Evolutionary conservation across 2,329 filamentous ascomycete genomes (phyloP), one percentile per base, ranked within the genome.

Genomic region (Stemphylium beticola): DNA sequence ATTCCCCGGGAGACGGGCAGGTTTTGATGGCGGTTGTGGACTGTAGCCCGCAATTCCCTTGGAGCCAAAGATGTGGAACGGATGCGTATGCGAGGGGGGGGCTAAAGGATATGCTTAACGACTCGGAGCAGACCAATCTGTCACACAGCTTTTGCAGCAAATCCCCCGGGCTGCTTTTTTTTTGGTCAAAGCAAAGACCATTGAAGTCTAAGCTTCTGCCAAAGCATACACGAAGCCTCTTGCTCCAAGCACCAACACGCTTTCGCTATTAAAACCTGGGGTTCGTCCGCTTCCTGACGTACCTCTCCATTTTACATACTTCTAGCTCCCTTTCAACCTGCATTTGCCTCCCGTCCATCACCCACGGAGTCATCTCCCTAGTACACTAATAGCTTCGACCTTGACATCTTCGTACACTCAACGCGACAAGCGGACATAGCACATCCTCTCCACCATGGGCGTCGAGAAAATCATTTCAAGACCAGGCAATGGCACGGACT

Each of bases 391-490:
- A 17, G 26, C 33, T 41, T 24, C 41, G 10, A 37, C 22, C 36
- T 41, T 36, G 14, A 42, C 18, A 40, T 15, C 36, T 51, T 33
- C 4, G 24, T 17, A 10, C 22, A 22, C 1, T 2, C n/a, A 18
- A 41, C 43, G 20, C 22, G 36, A 42, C 38, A 24, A 20, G 38
- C 41, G 18, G n/a, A n/a, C 36, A 29, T 42, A 52, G 22, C 40
- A 39, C 50, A 22, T 29, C 20, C 18, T 29, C 14, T 46, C 29
- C 56, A 69, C 36, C 17, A 82, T 82, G 80, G 77, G 76, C 76
- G 90, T 96, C 70, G 83, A 81, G 55, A 96, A 92, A 82, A 83
- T 82, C 44, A 77, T 84, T 60, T 75, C 87, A 66, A 71, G 78
- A 32, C 76, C 83, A 60, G 93, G 93, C 70, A 82, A 83, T 69